phyloP scores from a whole-genome alignment of 2,329 filamentous ascomycete species.

The Pseudogymnoascus sp. region DNA sequence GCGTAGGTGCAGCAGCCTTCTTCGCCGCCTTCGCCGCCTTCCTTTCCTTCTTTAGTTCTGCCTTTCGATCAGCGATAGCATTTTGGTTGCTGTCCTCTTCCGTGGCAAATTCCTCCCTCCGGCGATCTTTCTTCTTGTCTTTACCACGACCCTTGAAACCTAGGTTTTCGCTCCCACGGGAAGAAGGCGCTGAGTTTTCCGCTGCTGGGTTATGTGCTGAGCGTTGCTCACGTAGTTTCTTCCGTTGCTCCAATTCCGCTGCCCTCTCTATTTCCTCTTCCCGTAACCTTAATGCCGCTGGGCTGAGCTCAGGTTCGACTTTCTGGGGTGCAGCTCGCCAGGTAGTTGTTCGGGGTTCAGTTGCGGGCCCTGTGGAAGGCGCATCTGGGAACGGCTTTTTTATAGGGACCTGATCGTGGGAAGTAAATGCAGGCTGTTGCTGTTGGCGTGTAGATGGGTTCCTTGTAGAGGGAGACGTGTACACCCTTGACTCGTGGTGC shows the following conservation, averaged over 20 bases:
- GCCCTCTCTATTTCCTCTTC: conserved; percentile 2
- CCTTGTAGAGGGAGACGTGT: background rate
- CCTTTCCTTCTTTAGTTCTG: conserved; percentile 34
- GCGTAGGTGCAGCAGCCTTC: conserved; percentile 37
- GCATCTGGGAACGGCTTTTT: background rate
- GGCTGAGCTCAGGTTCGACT: background rate
- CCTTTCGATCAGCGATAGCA: conserved; percentile 20
- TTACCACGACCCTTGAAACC: background rate
- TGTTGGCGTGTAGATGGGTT: background rate
- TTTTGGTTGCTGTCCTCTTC: conserved; percentile 26
- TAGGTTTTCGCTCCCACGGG: background rate
- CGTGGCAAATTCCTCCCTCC: conserved; percentile 21
- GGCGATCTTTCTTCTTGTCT: conserved; percentile 11
- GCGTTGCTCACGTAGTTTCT: background rate
- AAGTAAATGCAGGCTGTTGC: background rate
- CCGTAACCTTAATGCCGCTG: background rate
- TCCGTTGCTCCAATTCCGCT: background rate
- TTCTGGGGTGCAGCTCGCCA: background rate
- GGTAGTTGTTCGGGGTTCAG: background rate
- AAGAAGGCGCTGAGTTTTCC: background rate
- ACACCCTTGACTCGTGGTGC: background rate
- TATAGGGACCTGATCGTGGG: background rate
- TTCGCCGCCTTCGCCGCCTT: conserved; percentile 33
- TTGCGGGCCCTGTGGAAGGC: background rate
- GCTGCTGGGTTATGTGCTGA: background rate